Conservation (phyloP, 441 rosid genomes). For the Euphorbia schlechtendalii region DNA sequence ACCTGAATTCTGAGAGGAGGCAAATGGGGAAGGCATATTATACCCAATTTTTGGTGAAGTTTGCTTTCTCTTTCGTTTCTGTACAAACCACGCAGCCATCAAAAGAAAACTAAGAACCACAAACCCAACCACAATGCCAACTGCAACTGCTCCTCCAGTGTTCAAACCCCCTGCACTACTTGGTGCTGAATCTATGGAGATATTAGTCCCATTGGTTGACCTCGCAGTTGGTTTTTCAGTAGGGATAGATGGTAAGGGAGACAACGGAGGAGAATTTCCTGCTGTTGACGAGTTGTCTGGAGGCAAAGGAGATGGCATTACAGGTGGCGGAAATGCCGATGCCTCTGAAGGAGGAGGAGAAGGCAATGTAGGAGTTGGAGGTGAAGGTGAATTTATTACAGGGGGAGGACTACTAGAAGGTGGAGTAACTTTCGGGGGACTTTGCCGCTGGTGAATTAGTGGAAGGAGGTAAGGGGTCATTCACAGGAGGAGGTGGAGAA, state of each 20-base stretch:
- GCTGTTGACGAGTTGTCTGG: slow-evolving; percentile 33
- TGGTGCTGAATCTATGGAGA: slow-evolving; percentile 26
- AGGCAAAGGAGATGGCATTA: slow-evolving; percentile 43
- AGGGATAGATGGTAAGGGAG: slow-evolving; percentile 54
- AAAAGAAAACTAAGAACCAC: slow-evolving; percentile 53
- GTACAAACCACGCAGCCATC: slow-evolving; percentile 50
- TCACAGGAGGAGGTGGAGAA: slow-evolving; percentile 44
- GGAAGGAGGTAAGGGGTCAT: slow-evolving; percentile 34
- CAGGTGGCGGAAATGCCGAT: slow-evolving; percentile 33
- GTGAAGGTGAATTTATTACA: slow-evolving; percentile 32
- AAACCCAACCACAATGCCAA: slow-evolving; percentile 55
- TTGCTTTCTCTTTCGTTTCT: slow-evolving; percentile 48
- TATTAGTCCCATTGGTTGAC: slow-evolving; percentile 36
- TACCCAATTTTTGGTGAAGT: slow-evolving; percentile 49
- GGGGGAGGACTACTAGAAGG: slow-evolving; percentile 41
- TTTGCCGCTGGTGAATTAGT: slow-evolving; percentile 28
- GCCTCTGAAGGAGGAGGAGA: slow-evolving; percentile 39
- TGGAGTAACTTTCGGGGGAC: slow-evolving; percentile 34
- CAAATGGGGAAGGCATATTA: slow-evolving; percentile 61
- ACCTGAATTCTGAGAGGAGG: slow-evolving; percentile 81
- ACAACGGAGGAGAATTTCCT: slow-evolving; percentile 26
- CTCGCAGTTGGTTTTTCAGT: slow-evolving; percentile 53
- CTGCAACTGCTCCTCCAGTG: slow-evolving; percentile 47
- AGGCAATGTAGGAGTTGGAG: slow-evolving; percentile 32
- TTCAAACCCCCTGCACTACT: slow-evolving; percentile 29